A percentile compares a stretch with the other conserved stretches of the same genome.
Conservation (phyloP, 2,329 filamentous ascomycete genomes). For the Pyrenophora seminiperda region DNA sequence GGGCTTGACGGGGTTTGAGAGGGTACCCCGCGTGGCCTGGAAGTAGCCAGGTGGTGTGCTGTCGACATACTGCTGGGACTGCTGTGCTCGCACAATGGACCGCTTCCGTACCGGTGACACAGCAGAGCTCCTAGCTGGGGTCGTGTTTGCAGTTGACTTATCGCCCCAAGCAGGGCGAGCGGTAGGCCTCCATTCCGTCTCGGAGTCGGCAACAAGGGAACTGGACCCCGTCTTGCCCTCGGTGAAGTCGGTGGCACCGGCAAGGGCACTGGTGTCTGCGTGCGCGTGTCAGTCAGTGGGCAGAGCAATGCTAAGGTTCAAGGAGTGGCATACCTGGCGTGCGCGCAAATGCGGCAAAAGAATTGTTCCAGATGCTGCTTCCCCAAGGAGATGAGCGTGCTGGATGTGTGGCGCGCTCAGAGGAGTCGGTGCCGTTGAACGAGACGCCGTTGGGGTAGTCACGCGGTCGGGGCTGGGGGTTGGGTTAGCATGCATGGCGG, state of each 20-base stretch:
- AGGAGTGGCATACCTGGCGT: slow-evolving; percentile 34
- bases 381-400: slow-evolving; percentile 39
- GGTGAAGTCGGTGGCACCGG: slow-evolving; percentile 40
- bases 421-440: slow-evolving; percentile 35
- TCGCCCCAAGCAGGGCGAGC: slow-evolving; percentile 66
- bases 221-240: slow-evolving; percentile 70
- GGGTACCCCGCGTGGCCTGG: slow-evolving; percentile 28
- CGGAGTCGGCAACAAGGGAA: slow-evolving; percentile 70
- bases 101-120: slow-evolving; percentile 47
- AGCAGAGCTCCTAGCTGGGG: slow-evolving; percentile 45
- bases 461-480: slow-evolving; percentile 36
- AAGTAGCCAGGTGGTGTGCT: slow-evolving; percentile 35
- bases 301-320: no score
- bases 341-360: slow-evolving; percentile 33
- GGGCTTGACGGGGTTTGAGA: slow-evolving; percentile 35
- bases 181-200: slow-evolving; percentile 66
- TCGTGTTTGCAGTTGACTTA: slow-evolving; percentile 29
- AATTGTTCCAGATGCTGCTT: slow-evolving; percentile 45
- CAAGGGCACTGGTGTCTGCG: slow-evolving; percentile 39
- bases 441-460: slow-evolving; percentile 37
- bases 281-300: slow-evolving; percentile 19
- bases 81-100: slow-evolving; percentile 44
- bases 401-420: slow-evolving; percentile 24
- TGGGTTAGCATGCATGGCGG: slow-evolving; percentile 6
- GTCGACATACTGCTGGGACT: slow-evolving; percentile 41